Conservation (phyloP, 495 filamentous ascomycete genomes). For the Penicillium pulvis region DNA sequence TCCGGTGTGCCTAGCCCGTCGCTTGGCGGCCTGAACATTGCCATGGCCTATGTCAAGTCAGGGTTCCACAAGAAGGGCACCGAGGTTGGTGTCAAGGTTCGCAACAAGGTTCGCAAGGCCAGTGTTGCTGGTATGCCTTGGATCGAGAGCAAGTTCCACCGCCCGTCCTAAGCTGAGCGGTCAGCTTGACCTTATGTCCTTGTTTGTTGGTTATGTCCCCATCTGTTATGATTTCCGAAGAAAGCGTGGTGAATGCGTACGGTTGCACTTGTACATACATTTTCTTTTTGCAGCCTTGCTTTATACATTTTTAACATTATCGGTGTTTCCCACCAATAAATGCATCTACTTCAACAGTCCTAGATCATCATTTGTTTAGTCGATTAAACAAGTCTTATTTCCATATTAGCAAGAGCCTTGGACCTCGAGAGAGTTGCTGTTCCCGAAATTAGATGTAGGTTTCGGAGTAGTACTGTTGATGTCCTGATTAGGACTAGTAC, state of each 20-base stretch:
- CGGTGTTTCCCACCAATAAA: background rate
- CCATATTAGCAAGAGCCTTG: too few species aligned
- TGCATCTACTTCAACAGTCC: background rate
- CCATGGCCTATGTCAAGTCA: conserved; percentile 90
- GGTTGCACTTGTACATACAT: conserved; percentile 26
- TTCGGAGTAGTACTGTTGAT: too few species aligned
- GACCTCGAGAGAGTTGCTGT: too few species aligned
- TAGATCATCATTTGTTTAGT: background rate
- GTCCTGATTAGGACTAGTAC: too few species aligned
- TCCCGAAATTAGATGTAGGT: too few species aligned
- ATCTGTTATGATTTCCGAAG: conserved; percentile 1
- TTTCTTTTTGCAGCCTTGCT: conserved; percentile 15
- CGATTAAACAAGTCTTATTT: too few species aligned
- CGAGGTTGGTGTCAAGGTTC: conserved; percentile 74
- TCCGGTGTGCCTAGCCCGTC: conserved; percentile 88
- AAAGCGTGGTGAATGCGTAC: conserved; percentile 4
- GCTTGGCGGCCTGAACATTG: conserved; percentile 81
- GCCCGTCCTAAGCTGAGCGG: conserved; percentile 25
- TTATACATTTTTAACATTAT: conserved; percentile 5
- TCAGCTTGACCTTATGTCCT: background rate
- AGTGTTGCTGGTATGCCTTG: conserved; percentile 93
- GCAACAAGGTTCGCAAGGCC: conserved; percentile 79
- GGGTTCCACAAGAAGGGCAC: conserved; percentile 87
- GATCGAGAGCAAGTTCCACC: conserved; percentile 76
- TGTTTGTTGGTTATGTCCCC: background rate